Percentiles rank a stretch among this genome's conserved stretches.
phyloP scores from a whole-genome alignment of 176 grass and related monocot genomes.

The Oryza nivara region DNA sequence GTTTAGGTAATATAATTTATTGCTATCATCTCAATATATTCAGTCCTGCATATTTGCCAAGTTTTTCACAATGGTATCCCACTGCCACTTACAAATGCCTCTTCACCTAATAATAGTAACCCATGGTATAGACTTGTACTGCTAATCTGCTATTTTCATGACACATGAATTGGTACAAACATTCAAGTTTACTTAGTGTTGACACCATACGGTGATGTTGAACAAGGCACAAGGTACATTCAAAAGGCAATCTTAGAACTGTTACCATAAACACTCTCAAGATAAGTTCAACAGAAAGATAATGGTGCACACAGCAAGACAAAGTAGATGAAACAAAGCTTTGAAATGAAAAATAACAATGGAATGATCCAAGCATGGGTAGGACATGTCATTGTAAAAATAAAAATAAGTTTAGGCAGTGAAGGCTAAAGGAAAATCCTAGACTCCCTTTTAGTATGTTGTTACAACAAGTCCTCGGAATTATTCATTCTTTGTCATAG shows the following conservation, averaged over 20 bases:
- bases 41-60: neutral
- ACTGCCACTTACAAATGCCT: neutral
- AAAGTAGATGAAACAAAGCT: neutral
- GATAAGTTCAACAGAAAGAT: neutral
- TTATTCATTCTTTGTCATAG: neutral
- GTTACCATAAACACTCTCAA: neutral
- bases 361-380: neutral
- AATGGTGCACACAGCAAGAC: neutral
- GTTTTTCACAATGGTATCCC: neutral
- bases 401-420: neutral
- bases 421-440: neutral
- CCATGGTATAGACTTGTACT: neutral
- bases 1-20: slow-evolving; percentile 7
- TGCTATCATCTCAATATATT: slow-evolving; percentile 11
- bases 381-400: neutral
- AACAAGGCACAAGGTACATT: neutral
- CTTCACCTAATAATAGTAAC: neutral
- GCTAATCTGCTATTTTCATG: neutral
- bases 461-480: neutral
- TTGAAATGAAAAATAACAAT: neutral
- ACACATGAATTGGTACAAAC: slow-evolving; percentile 1
- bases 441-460: neutral
- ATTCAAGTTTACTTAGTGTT: neutral
- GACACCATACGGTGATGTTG: neutral
- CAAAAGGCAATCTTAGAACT: neutral